Conservation (phyloP, 257 asterid genomes). For the Penstemon eatonii region DNA sequence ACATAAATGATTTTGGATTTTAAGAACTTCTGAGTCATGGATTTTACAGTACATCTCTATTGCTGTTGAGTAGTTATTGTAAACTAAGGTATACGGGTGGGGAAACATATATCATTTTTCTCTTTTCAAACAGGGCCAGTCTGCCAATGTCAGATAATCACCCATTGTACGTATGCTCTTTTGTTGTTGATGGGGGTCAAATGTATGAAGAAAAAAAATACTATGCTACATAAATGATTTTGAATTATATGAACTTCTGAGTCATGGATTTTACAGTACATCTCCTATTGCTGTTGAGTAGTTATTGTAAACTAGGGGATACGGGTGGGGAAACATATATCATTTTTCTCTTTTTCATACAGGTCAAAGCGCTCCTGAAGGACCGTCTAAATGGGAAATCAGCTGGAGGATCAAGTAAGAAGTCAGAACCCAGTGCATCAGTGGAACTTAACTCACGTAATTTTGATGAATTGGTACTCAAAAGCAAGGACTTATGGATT, state of each 20-base stretch:
- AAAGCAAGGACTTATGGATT: slow-evolving; percentile 94
- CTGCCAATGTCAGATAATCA: too few species aligned
- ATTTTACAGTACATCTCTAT: slow-evolving; percentile 18
- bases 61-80: slow-evolving; percentile 22
- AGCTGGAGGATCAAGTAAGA: slow-evolving; percentile 78
- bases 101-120: background rate
- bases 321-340: slow-evolving; percentile 5
- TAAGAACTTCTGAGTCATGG: slow-evolving; percentile 20
- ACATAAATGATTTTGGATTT: slow-evolving; percentile 7
- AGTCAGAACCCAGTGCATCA: slow-evolving; percentile 83
- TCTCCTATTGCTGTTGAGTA: slow-evolving; percentile 26
- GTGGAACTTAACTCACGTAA: slow-evolving; percentile 77
- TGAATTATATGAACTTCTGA: slow-evolving; percentile 22
- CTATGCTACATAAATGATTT: background rate
- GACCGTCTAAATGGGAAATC: slow-evolving; percentile 86
- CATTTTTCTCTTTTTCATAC: slow-evolving; percentile 5
- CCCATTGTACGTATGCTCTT: too few species aligned
- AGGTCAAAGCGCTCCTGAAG: slow-evolving; percentile 75
- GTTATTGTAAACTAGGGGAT: slow-evolving; percentile 1
- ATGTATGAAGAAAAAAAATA: too few species aligned
- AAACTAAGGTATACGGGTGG: background rate
- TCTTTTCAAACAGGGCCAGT: slow-evolving; percentile 36
- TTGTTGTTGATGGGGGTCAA: background rate
- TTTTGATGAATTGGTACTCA: slow-evolving; percentile 81
- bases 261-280: slow-evolving; percentile 15